Conservation (phyloP, 148 eudicot genomes). For the Rhododendron ferrugineum region DNA sequence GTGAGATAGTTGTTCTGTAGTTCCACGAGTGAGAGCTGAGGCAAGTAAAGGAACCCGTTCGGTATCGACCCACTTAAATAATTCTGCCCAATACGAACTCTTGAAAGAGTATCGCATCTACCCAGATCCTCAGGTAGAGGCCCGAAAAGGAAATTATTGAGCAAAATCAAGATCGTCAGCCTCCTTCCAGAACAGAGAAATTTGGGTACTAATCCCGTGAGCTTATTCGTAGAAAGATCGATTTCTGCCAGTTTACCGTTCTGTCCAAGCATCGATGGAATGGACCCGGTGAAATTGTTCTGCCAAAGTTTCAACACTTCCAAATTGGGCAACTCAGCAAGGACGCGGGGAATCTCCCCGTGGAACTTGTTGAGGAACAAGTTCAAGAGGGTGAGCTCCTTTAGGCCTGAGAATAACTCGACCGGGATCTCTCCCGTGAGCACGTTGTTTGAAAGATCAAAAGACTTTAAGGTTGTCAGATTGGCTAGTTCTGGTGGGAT, state of each 20-base stretch:
- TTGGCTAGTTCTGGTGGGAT: constrained; percentile 34
- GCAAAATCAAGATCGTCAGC: constrained; percentile 38
- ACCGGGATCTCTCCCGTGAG: constrained; percentile 45
- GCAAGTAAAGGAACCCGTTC: constrained; percentile 40
- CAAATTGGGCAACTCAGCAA: constrained; percentile 40
- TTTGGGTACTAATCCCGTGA: constrained; percentile 44
- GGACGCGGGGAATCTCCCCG: constrained; percentile 33
- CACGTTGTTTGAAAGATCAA: constrained; percentile 43
- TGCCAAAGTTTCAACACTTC: constrained; percentile 42
- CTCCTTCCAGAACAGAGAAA: constrained; percentile 41
- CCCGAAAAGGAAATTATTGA: constrained; percentile 50
- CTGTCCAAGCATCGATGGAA: constrained; percentile 46
- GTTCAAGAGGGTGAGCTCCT: constrained; percentile 35
- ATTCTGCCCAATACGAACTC: constrained; percentile 51
- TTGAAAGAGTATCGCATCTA: constrained; percentile 28
- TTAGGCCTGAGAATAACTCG: constrained; percentile 23
- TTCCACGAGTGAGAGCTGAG: constrained; percentile 37
- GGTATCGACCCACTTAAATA: constrained; percentile 49
- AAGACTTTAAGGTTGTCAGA: constrained; percentile 22
- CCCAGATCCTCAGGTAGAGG: constrained; percentile 46
- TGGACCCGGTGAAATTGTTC: constrained; percentile 50
- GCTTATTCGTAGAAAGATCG: constrained; percentile 52
- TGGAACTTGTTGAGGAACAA: constrained; percentile 50
- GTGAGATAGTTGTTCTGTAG: constrained; percentile 48
- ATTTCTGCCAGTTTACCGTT: constrained; percentile 34